phyloP scores from a whole-genome alignment of 768 basidiomycete species.

The Inosperma sp. region DNA sequence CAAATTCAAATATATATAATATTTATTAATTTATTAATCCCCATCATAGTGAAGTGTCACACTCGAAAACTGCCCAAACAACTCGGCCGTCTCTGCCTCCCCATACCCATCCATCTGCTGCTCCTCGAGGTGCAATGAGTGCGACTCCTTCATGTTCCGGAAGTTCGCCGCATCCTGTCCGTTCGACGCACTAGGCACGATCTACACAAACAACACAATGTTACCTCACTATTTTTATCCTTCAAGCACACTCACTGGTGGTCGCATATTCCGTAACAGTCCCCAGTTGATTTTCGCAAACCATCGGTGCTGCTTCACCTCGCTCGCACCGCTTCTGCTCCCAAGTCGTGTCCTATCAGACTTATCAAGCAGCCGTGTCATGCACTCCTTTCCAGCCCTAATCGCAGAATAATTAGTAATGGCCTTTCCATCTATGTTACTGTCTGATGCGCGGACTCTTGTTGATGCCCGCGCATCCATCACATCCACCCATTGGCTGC shows the following conservation, averaged over 20 bases:
- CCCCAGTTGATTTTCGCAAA: conserved; percentile 97
- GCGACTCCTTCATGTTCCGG: conserved; percentile 85
- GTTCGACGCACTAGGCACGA: conserved; percentile 72
- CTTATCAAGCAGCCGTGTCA: conserved; percentile 87
- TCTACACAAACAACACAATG: conserved; percentile 52
- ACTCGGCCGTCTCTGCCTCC: conserved; percentile 47
- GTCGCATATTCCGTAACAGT: conserved; percentile 82
- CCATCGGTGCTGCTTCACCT: conserved; percentile 99
- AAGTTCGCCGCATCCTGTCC: conserved; percentile 85
- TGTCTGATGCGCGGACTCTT: conserved; percentile 21
- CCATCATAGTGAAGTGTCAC: conserved; percentile 87
- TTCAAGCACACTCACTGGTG: conserved; percentile 65
- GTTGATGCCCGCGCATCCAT: conserved; percentile 29
- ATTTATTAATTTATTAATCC: conserved; percentile 33
- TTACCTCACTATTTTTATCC: too few relatives aligned
- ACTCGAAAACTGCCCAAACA: conserved; percentile 86
- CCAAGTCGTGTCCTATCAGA: conserved; percentile 85
- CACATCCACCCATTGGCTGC: conserved; percentile 26
- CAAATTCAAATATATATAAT: background rate
- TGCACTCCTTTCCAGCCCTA: conserved; percentile 84
- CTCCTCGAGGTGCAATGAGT: conserved; percentile 84
- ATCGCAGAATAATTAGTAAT: conserved; percentile 23
- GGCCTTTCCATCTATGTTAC: conserved; percentile 19
- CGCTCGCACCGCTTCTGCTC: conserved; percentile 91
- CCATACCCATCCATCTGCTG: conserved; percentile 35